Percentiles rank a stretch among this genome's conserved stretches.
These are phyloP conservation scores for Fusarium tricinctum DNA, from an alignment of 2,329 filamentous ascomycete genomes.

Conservation along the genomic window DNA sequence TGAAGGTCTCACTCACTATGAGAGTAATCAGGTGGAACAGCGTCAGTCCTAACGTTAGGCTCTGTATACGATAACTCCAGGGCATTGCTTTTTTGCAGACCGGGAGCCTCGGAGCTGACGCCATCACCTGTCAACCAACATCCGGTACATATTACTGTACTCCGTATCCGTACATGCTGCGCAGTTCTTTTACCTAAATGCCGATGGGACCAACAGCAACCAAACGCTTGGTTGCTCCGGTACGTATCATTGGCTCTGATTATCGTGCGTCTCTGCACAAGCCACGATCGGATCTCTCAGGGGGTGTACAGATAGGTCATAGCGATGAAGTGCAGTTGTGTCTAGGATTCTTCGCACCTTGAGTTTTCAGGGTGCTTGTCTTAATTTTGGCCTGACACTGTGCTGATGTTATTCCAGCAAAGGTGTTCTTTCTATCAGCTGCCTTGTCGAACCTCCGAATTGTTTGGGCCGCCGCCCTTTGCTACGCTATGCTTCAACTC, in stretches of 20 bases:
- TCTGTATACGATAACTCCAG: background rate
- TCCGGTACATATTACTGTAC: background rate
- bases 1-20: background rate
- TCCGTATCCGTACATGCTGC: too few relatives aligned
- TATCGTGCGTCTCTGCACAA: conserved; percentile 1
- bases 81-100: conserved; percentile 42
- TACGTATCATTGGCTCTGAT: conserved; percentile 17
- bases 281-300: conserved; percentile 37
- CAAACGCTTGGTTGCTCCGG: background rate
- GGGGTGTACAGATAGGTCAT: background rate
- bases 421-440: background rate
- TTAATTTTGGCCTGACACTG: background rate
- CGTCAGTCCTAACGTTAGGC: too few relatives aligned
- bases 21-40: background rate
- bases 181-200: background rate
- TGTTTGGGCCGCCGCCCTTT: background rate
- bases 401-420: background rate
- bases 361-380: background rate
- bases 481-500: background rate
- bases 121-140: conserved; percentile 23
- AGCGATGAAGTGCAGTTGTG: background rate
- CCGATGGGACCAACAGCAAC: too few relatives aligned
- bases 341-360: too few relatives aligned
- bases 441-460: background rate
- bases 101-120: conserved; percentile 31